Conservation (phyloP, 1,284 basidiomycete species). For the Sporisorium graminicola region DNA sequence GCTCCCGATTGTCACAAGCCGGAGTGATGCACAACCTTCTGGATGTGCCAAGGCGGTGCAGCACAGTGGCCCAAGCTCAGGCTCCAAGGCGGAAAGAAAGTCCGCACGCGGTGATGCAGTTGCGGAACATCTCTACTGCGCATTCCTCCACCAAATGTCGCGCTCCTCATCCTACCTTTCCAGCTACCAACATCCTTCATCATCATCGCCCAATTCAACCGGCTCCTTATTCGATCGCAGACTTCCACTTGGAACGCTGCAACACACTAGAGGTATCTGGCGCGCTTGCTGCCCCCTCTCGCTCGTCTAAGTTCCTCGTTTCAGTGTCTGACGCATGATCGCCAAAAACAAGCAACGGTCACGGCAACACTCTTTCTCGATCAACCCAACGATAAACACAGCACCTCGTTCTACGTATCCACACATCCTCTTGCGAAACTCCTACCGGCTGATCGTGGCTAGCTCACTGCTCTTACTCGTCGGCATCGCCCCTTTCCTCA, state of each 20-base stretch:
- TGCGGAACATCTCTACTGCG: conserved; percentile 1
- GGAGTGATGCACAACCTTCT: background rate
- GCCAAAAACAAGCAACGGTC: conserved; percentile 15
- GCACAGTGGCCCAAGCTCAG: background rate
- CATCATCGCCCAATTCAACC: no score
- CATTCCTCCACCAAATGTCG: conserved; percentile 2
- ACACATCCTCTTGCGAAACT: conserved; percentile 3
- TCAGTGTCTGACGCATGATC: conserved; percentile 18
- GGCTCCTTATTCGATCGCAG: background rate
- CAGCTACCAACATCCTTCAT: background rate
- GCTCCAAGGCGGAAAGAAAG: background rate
- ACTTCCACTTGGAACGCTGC: background rate
- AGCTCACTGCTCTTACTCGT: conserved; percentile 35
- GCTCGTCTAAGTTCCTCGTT: no score
- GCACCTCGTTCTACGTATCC: conserved; percentile 3
- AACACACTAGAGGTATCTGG: no score
- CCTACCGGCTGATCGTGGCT: conserved; percentile 19
- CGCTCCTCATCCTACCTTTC: background rate
- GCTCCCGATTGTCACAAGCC: background rate
- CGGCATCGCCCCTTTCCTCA: conserved; percentile 14
- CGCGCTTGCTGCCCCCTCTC: no score
- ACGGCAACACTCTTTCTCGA: conserved; percentile 32
- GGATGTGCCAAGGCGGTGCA: background rate
- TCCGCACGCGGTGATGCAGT: conserved; percentile 1
- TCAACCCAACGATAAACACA: conserved; percentile 5